Percentiles rank a stretch among this genome's conserved stretches.
phyloP scores from a whole-genome alignment of 331 rosid species.

The Malus hybrid region DNA sequence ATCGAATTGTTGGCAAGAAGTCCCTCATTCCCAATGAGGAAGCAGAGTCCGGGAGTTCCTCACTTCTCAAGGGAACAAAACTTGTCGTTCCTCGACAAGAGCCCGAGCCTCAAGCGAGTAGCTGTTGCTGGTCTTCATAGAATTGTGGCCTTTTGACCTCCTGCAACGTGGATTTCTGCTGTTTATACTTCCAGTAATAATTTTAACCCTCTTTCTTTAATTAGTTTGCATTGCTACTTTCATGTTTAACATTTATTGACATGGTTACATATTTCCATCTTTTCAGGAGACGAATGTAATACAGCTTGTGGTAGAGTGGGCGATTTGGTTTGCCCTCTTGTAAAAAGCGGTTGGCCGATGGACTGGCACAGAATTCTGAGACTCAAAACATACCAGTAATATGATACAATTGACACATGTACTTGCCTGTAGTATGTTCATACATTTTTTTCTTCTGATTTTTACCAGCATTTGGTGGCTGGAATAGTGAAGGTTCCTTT shows the following conservation, averaged over 20 bases:
- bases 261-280: neutral
- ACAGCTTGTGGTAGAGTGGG: neutral
- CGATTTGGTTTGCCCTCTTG: neutral
- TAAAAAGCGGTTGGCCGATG: conserved; percentile 10
- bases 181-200: conserved; percentile 25
- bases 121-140: conserved; percentile 60
- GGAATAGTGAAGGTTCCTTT: neutral
- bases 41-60: conserved; percentile 46
- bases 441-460: conserved; percentile 4
- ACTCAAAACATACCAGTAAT: neutral
- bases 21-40: conserved; percentile 53
- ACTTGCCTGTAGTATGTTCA: conserved; percentile 4
- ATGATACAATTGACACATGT: conserved; percentile 8
- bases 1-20: conserved; percentile 54
- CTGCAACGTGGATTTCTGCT: conserved; percentile 2
- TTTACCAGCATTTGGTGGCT: neutral
- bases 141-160: neutral
- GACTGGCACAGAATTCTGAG: neutral
- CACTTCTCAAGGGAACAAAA: conserved; percentile 59
- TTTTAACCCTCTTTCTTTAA: neutral
- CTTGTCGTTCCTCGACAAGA: conserved; percentile 53
- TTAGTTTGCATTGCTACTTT: neutral
- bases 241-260: conserved; percentile 5
- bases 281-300: neutral
- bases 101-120: conserved; percentile 35